Evolutionary conservation across 2,329 filamentous ascomycete species (phyloP).

Genomic region (Sclerotinia sclerotiorum): DNA sequence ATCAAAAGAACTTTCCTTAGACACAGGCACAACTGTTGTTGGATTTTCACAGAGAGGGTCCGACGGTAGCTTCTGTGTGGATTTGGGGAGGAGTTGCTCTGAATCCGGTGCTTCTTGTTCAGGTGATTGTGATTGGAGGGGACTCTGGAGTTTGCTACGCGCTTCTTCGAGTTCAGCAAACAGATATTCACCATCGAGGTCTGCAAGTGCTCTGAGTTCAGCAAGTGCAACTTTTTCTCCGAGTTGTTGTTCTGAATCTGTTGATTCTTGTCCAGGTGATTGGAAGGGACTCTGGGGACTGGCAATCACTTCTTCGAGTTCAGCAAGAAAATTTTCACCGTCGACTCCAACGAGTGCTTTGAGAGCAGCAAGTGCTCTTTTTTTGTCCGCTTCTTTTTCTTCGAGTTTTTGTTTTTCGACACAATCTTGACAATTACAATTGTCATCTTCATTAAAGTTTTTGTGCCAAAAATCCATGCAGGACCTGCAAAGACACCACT

Average conservation of each 20-base stretch:
- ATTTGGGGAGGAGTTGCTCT: background rate
- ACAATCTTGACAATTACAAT: background rate
- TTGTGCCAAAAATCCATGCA: background rate
- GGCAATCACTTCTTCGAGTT: background rate
- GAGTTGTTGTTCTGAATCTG: background rate
- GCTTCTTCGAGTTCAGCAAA: background rate
- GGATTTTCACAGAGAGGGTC: background rate
- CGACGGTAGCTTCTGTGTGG: background rate
- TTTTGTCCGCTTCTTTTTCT: too few species aligned
- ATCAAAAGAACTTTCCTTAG: background rate
- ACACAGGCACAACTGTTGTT: background rate
- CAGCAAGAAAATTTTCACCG: too few species aligned
- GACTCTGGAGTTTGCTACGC: background rate
- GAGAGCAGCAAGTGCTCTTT: too few species aligned
- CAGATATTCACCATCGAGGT: too few species aligned
- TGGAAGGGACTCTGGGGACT: background rate
- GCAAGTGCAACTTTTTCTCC: too few species aligned
- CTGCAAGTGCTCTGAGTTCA: too few species aligned
- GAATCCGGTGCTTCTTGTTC: background rate
- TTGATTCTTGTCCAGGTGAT: background rate
- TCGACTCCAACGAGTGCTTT: too few species aligned
- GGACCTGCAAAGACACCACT: background rate
- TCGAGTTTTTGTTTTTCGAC: too few species aligned
- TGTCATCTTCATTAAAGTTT: rapidly evolving
- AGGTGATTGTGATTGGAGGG: background rate